A percentile compares a stretch with the other conserved stretches of the same genome.
Conservation (phyloP, 805 yeast species). For the Candida nitratophila region DNA sequence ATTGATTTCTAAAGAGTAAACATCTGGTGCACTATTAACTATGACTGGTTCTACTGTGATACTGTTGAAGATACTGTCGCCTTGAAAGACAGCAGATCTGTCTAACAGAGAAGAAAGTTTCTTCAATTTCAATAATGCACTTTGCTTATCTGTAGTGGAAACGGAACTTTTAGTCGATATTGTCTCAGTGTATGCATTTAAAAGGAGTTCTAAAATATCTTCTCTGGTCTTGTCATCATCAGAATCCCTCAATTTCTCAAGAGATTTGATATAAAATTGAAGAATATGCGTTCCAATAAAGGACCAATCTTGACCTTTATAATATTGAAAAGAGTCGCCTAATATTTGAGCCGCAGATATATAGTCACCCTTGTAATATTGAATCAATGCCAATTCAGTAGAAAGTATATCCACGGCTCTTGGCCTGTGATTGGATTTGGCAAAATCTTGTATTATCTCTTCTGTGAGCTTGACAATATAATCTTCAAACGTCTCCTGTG, state of each 20-base stretch:
- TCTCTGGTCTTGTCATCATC: neutral
- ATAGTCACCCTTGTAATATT: conserved; percentile 50
- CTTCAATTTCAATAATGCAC: conserved; percentile 15
- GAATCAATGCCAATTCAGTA: conserved; percentile 66
- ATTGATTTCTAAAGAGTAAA: conserved; percentile 29
- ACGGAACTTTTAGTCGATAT: conserved; percentile 20
- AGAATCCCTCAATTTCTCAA: conserved; percentile 17
- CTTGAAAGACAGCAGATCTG: neutral
- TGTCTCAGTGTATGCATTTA: conserved; percentile 34
- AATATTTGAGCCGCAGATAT: conserved; percentile 56
- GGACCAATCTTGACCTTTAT: conserved; percentile 68
- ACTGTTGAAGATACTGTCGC: neutral
- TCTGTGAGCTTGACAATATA: conserved; percentile 50
- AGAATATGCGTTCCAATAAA: conserved; percentile 59
- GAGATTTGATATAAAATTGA: conserved; percentile 61
- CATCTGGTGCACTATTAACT: conserved; percentile 27
- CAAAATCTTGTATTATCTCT: conserved; percentile 45
- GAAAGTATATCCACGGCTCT: conserved; percentile 69
- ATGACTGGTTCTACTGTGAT: conserved; percentile 31
- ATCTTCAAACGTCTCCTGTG: conserved; percentile 29
- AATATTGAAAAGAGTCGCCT: conserved; percentile 62
- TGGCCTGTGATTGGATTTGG: conserved; percentile 40
- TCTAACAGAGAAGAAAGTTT: neutral
- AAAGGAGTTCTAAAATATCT: conserved; percentile 19
- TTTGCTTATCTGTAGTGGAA: neutral